A percentile compares a stretch with the other conserved stretches of the same genome.
These are phyloP conservation scores for Pichia sp. DNA, from an alignment of 1,139 yeast species.

Conservation along the genomic window DNA sequence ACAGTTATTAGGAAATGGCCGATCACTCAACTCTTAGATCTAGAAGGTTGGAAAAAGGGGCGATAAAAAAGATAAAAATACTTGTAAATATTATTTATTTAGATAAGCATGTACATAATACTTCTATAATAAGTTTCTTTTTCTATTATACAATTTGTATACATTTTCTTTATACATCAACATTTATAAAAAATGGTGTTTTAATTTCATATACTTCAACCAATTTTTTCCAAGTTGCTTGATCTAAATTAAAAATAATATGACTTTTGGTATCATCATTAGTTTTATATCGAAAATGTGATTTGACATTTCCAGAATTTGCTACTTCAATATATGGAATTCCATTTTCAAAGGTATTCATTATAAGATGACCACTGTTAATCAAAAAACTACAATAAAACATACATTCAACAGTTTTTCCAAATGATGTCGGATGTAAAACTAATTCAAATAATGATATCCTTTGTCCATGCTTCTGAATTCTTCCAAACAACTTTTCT, in stretches of 20 bases:
- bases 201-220: conserved; percentile 47
- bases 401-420: conserved; percentile 76
- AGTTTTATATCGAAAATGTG: conserved; percentile 18
- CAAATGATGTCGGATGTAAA: conserved; percentile 68
- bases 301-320: conserved; percentile 13
- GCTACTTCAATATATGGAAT: conserved; percentile 36
- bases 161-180: too few species aligned
- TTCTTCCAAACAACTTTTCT: conserved; percentile 39
- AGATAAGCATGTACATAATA: too few species aligned
- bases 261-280: conserved; percentile 37
- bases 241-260: conserved; percentile 65
- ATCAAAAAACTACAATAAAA: conserved; percentile 77
- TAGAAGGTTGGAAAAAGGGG: conserved; percentile 43
- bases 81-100: too few species aligned
- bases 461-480: conserved; percentile 34
- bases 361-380: conserved; percentile 58
- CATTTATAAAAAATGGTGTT: conserved; percentile 43
- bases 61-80: too few species aligned
- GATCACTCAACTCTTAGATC: conserved; percentile 40
- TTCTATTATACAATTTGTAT: too few species aligned
- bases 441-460: conserved; percentile 62
- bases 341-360: conserved; percentile 48
- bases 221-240: conserved; percentile 55
- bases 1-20: conserved; percentile 76
- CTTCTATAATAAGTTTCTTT: too few species aligned